Conservation (phyloP, 805 yeast species). For the Blastobotrys peoriensis region DNA sequence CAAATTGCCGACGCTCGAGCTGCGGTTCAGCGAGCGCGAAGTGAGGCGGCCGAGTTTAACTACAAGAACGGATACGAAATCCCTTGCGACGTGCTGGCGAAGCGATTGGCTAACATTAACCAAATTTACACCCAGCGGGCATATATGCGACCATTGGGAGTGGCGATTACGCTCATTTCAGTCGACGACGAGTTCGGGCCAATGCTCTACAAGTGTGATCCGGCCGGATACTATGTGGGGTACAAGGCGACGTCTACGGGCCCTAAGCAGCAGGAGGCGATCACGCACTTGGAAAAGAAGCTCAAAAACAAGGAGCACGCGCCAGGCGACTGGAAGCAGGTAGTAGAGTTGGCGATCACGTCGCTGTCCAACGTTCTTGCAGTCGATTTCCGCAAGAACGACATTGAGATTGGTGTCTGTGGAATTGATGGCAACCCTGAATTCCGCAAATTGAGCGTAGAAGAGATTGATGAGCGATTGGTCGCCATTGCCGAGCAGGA, state of each 20-base stretch:
- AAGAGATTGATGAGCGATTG: constrained; percentile 90
- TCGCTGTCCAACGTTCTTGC: constrained; percentile 82
- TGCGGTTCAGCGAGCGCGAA: constrained; percentile 80
- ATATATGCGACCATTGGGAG: constrained; percentile 97
- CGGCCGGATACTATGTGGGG: constrained; percentile 93
- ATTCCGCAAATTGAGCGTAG: constrained; percentile 68
- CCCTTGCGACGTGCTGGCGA: constrained; percentile 89
- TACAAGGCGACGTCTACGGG: constrained; percentile 92
- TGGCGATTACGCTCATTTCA: constrained; percentile 79
- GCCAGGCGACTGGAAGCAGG: constrained; percentile 79
- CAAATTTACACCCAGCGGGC: constrained; percentile 97
- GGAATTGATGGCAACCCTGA: constrained; percentile 42
- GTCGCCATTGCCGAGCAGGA: constrained; percentile 96
- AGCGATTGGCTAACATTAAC: constrained; percentile 91
- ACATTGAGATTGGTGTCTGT: constrained; percentile 90
- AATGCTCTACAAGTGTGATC: constrained; percentile 85
- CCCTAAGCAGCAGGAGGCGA: constrained; percentile 94
- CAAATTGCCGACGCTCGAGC: constrained; percentile 89
- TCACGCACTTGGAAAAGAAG: constrained; percentile 82
- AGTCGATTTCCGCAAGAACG: constrained; percentile 90
- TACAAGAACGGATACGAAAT: constrained; percentile 94
- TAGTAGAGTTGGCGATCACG: constrained; percentile 83
- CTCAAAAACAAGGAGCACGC: constrained; percentile 67
- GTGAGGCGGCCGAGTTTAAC: constrained; percentile 94
- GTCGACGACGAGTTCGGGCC: constrained; percentile 91